These are phyloP conservation scores for Cladosporium velox DNA, from an alignment of 2,329 filamentous ascomycete species.

Conservation along the genomic window DNA sequence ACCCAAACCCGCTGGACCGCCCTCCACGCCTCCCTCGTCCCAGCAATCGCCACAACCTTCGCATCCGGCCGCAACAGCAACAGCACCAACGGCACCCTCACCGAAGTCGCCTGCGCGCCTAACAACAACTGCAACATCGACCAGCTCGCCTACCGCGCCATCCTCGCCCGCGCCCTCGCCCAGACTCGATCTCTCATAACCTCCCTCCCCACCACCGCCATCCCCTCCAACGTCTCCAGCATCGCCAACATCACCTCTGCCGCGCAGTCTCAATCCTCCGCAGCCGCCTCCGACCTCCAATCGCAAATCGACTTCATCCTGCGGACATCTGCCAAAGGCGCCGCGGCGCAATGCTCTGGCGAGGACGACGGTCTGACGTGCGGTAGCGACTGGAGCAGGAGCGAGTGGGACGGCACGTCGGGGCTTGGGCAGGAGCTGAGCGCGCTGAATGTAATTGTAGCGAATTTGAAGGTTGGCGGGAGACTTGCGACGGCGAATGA, in stretches of 20 bases:
- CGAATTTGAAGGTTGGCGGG: constrained; percentile 35
- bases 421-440: constrained; percentile 59
- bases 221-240: background rate
- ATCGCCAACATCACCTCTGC: constrained; percentile 39
- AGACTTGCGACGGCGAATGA: constrained; percentile 19
- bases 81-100: constrained; percentile 57
- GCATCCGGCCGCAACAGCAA: constrained; percentile 53
- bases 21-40: constrained; percentile 24
- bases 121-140: constrained; percentile 65
- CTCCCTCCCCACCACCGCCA: constrained; percentile 27
- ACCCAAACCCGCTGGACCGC: constrained; percentile 26
- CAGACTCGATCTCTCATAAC: constrained; percentile 33
- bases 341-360: constrained; percentile 56
- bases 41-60: constrained; percentile 27
- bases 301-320: constrained; percentile 24
- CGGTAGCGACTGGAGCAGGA: constrained; percentile 44
- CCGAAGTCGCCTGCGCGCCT: constrained; percentile 68
- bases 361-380: constrained; percentile 44
- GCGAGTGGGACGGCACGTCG: constrained; percentile 44
- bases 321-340: constrained; percentile 52
- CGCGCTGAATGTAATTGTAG: constrained; percentile 53
- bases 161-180: constrained; percentile 51
- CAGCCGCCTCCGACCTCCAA: constrained; percentile 5
- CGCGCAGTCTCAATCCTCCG: constrained; percentile 26
- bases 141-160: constrained; percentile 72